These are phyloP conservation scores for Trichosanthes cucumerina DNA, from an alignment of 306 rosid genomes.

Conservation along the genomic window DNA sequence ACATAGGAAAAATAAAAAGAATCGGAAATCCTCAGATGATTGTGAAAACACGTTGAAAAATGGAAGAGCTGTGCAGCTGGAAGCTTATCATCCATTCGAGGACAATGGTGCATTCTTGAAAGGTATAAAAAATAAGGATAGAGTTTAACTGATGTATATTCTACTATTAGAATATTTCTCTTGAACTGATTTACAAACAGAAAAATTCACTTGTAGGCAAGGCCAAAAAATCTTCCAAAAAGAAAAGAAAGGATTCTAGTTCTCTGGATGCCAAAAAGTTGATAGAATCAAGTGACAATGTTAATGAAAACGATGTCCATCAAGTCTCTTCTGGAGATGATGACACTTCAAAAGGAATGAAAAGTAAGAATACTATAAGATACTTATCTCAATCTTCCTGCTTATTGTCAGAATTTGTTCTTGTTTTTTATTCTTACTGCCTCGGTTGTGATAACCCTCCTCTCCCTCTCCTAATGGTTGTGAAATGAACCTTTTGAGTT, in stretches of 20 bases:
- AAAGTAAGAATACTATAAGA: conserved; percentile 23
- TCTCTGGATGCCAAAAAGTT: conserved; percentile 2
- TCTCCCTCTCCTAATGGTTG: neutral
- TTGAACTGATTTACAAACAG: neutral
- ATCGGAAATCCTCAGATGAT: neutral
- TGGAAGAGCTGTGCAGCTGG: conserved; percentile 19
- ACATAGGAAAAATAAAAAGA: conserved; percentile 35
- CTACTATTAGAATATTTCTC: conserved; percentile 1
- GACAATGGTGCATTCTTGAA: conserved; percentile 37
- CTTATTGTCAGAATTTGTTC: neutral
- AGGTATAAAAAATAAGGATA: conserved; percentile 43
- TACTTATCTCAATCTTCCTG: neutral
- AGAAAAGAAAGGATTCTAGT: conserved; percentile 23
- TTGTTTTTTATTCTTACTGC: neutral
- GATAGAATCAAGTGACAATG: conserved; percentile 11
- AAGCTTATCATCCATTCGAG: conserved; percentile 27
- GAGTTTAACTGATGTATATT: conserved; percentile 1
- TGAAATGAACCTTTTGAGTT: neutral
- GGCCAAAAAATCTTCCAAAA: conserved; percentile 24
- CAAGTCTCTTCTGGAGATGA: conserved; percentile 30
- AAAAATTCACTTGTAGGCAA: conserved; percentile 14
- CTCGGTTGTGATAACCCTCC: neutral
- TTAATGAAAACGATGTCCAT: conserved; percentile 18
- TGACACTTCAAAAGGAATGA: conserved; percentile 37
- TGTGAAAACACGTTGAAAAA: conserved; percentile 16